A percentile compares a stretch with the other conserved stretches of the same genome.
Evolutionary conservation across 1,139 yeast species (phyloP).

Genomic region (Ogataea hybrid): DNA sequence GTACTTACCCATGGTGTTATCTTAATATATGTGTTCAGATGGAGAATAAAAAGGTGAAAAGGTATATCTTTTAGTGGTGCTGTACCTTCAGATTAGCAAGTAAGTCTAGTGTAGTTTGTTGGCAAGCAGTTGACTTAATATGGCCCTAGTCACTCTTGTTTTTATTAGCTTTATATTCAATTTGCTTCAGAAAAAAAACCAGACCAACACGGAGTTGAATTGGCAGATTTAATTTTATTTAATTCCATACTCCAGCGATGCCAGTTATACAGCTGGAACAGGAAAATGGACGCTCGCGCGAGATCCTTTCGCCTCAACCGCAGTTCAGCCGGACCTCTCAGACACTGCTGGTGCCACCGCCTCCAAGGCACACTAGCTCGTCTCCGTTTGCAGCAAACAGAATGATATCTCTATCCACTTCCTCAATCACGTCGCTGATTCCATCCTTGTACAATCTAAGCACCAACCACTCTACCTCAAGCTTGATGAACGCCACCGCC

Average conservation of each 20-base stretch:
- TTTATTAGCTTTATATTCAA: background rate
- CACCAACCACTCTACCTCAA: constrained; percentile 24
- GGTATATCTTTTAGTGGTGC: background rate
- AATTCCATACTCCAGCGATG: background rate
- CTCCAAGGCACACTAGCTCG: constrained; percentile 1
- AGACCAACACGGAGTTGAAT: constrained; percentile 1
- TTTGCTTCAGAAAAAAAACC: constrained; percentile 3
- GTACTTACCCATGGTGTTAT: constrained; percentile 13
- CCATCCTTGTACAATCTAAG: constrained; percentile 29
- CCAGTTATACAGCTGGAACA: constrained; percentile 4
- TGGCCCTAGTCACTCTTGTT: background rate
- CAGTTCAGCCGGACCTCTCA: constrained; percentile 1
- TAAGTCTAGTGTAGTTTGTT: background rate
- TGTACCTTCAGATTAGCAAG: background rate
- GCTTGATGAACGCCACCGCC: constrained; percentile 12
- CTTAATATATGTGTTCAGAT: background rate
- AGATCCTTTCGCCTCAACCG: constrained; percentile 6
- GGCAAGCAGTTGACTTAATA: background rate
- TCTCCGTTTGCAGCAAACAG: constrained; percentile 21
- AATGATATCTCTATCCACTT: constrained; percentile 29
- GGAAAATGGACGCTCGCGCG: constrained; percentile 6
- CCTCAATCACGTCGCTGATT: constrained; percentile 29
- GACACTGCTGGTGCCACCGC: constrained; percentile 1
- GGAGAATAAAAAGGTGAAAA: background rate
- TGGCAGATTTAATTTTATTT: constrained; percentile 3